These are phyloP conservation scores for Penicillium paxilli DNA, from an alignment of 495 filamentous ascomycete species.

Conservation along the genomic window DNA sequence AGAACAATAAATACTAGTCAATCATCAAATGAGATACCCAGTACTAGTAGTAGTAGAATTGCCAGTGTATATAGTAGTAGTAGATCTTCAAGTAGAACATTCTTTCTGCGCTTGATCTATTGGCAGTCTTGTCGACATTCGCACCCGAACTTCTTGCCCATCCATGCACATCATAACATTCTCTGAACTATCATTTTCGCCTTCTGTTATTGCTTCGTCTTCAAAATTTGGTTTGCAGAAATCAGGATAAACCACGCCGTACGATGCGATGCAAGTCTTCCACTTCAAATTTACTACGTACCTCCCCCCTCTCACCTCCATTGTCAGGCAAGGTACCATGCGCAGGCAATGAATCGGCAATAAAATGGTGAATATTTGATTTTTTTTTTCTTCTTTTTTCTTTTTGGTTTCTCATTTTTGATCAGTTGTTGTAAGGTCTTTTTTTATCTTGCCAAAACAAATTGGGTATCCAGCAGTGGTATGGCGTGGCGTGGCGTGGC, in stretches of 20 bases:
- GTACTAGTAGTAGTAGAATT: no score
- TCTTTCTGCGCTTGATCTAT: not conserved
- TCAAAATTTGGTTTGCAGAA: no score
- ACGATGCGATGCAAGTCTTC: conserved; percentile 3
- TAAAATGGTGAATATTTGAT: no score
- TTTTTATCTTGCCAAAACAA: conserved; percentile 15
- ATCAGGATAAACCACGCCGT: not conserved
- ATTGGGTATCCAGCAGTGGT: conserved; percentile 45
- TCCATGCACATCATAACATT: not conserved
- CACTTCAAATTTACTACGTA: conserved; percentile 11
- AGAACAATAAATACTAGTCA: not conserved
- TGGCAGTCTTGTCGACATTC: not conserved
- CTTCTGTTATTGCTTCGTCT: not conserved
- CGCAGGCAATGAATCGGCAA: no score
- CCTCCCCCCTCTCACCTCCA: not conserved
- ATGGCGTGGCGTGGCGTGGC: conserved; percentile 17
- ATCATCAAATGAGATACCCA: conserved; percentile 1
- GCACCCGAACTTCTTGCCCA: no score
- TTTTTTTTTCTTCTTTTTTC: no score
- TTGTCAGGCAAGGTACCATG: not conserved
- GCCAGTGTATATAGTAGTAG: no score
- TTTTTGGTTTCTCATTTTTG: no score
- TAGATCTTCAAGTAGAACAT: no score
- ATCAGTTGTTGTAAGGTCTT: no score
- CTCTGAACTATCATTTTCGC: not conserved